These are phyloP conservation scores for Heliamphora exappendiculata DNA, from an alignment of 148 eudicot genomes.

Conservation along the genomic window DNA sequence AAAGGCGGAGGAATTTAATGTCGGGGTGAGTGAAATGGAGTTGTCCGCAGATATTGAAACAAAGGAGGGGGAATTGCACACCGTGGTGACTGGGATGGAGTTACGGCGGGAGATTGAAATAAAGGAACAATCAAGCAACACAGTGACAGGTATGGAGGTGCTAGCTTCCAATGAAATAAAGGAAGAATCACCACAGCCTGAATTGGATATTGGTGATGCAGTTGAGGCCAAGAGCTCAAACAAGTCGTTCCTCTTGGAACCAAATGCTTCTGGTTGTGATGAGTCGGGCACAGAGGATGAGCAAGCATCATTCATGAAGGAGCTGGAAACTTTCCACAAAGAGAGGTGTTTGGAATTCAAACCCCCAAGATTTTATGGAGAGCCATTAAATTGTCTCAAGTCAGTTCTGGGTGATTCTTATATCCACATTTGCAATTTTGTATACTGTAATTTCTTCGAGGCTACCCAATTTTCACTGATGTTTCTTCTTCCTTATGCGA, in stretches of 20 bases:
- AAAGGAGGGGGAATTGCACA: slow-evolving; percentile 10
- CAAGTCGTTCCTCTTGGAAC: slow-evolving; percentile 31
- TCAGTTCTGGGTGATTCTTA: slow-evolving; percentile 9
- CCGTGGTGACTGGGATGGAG: slow-evolving; percentile 9
- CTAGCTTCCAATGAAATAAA: slow-evolving; percentile 5
- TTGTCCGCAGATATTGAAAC: background rate
- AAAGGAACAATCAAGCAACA: background rate
- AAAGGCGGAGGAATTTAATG: slow-evolving; percentile 1
- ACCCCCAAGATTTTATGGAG: slow-evolving; percentile 45
- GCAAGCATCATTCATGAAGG: slow-evolving; percentile 40
- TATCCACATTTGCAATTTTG: background rate
- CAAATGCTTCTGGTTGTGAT: slow-evolving; percentile 24
- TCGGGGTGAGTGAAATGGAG: slow-evolving; percentile 3
- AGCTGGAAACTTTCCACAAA: slow-evolving; percentile 43
- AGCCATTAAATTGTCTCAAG: slow-evolving; percentile 48
- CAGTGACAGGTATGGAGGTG: slow-evolving; percentile 3
- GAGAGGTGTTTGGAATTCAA: slow-evolving; percentile 43
- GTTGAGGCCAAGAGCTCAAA: slow-evolving; percentile 18
- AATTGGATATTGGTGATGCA: slow-evolving; percentile 8
- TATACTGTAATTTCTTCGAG: background rate
- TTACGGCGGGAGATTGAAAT: background rate
- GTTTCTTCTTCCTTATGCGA: slow-evolving; percentile 4
- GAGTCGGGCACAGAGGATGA: slow-evolving; percentile 47
- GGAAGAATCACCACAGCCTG: slow-evolving; percentile 15
- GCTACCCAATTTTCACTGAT: background rate